These are phyloP conservation scores for Pelagophyceae sp. DNA, from an alignment of 352 stramenopile genomes.

Conservation along the genomic window DNA sequence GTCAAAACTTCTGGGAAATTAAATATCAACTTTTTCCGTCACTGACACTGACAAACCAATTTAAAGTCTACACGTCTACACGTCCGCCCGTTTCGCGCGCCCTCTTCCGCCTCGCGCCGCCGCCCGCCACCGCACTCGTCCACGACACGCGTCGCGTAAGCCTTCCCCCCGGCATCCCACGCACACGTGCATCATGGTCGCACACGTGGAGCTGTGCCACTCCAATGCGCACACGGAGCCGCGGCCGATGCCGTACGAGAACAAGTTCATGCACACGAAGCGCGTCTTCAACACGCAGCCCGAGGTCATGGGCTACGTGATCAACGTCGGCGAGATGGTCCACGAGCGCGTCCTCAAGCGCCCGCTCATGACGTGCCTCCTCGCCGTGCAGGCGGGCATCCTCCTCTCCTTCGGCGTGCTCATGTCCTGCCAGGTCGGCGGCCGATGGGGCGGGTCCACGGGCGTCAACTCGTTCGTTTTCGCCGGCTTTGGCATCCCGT, in stretches of 20 bases:
- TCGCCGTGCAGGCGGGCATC: not conserved
- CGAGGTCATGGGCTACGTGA: constrained; percentile 5
- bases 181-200: no score
- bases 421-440: constrained; percentile 15
- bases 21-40: no score
- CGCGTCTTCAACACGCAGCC: constrained; percentile 11
- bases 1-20: no score
- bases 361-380: not conserved
- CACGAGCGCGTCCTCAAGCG: not conserved
- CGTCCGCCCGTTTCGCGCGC: no score
- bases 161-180: no score
- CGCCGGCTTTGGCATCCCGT: constrained; percentile 12
- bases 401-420: constrained; percentile 13
- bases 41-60: no score
- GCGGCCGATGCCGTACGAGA: not conserved
- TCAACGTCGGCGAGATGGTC: constrained; percentile 4
- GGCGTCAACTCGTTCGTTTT: constrained; percentile 14
- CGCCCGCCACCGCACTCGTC: no score
- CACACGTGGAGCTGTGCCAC: no score
- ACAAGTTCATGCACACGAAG: not conserved
- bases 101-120: no score
- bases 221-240: constrained; percentile 5
- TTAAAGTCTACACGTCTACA: no score
- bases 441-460: not conserved
- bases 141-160: no score